Conservation (phyloP, 2,329 filamentous ascomycete species). For the Ascochyta lentis region DNA sequence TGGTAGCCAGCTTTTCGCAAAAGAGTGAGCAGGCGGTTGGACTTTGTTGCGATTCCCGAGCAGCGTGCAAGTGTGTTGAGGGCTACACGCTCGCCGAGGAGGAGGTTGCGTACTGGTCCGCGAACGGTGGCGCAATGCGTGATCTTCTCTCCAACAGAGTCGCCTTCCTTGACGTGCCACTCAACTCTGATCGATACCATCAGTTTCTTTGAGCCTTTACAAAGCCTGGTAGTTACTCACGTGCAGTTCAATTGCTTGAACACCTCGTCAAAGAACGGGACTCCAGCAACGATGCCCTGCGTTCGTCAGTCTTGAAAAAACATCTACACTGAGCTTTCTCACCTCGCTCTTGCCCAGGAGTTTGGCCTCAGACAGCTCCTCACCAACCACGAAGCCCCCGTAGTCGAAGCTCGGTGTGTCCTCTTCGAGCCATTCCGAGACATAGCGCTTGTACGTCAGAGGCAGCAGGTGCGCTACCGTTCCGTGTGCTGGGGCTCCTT, state of each 20-base stretch:
- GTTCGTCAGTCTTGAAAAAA: background rate
- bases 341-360: conserved; percentile 65
- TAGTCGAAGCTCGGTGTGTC: conserved; percentile 98
- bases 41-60: conserved; percentile 82
- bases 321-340: conserved; percentile 19
- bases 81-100: conserved; percentile 92
- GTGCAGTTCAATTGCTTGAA: conserved; percentile 88
- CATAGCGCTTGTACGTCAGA: conserved; percentile 79
- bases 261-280: conserved; percentile 95
- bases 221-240: conserved; percentile 48
- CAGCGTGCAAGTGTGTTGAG: conserved; percentile 90
- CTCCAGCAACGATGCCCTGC: conserved; percentile 82
- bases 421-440: conserved; percentile 88
- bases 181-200: conserved; percentile 59
- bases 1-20: conserved; percentile 72
- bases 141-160: conserved; percentile 62
- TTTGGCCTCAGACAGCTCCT: conserved; percentile 58
- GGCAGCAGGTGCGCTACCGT: conserved; percentile 78
- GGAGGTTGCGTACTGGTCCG: conserved; percentile 80
- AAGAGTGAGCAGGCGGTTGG: conserved; percentile 57
- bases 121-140: conserved; percentile 78
- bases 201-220: background rate
- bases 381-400: conserved; percentile 93
- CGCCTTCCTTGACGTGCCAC: conserved; percentile 84
- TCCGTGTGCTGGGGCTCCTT: conserved; percentile 65